Percentiles rank a stretch among this genome's conserved stretches.
Evolutionary conservation across 108 stramenopile species (phyloP).

Genomic region (Nitzschia sp.): DNA sequence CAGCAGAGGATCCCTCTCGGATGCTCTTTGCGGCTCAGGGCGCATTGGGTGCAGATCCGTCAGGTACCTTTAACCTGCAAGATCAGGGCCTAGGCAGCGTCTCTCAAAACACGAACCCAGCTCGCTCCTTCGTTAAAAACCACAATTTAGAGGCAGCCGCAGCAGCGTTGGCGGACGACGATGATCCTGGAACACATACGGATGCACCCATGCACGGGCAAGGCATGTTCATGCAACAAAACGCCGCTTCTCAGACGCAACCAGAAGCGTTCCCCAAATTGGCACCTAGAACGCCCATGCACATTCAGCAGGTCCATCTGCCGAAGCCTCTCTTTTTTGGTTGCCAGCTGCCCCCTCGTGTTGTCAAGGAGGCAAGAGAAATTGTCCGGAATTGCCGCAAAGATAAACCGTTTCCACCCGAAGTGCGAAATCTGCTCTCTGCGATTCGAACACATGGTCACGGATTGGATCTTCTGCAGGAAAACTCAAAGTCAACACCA

Average conservation of each 20-base stretch:
- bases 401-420: conserved; percentile 38
- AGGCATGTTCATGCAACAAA: neutral
- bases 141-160: conserved; percentile 54
- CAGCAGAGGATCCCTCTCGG: conserved; percentile 3
- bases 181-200: neutral
- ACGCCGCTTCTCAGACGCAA: neutral
- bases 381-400: conserved; percentile 30
- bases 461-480: conserved; percentile 39
- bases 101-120: neutral
- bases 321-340: conserved; percentile 89
- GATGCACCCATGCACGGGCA: neutral
- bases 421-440: conserved; percentile 66
- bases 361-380: conserved; percentile 57
- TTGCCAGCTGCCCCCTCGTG: conserved; percentile 61
- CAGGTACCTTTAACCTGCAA: conserved; percentile 33
- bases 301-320: conserved; percentile 64
- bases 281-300: conserved; percentile 41
- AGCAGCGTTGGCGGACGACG: conserved; percentile 32
- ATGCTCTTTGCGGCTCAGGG: conserved; percentile 18
- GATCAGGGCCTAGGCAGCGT: neutral
- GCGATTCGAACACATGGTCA: conserved; percentile 76
- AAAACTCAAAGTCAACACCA: conserved; percentile 19
- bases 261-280: neutral
- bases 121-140: neutral
- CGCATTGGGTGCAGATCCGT: conserved; percentile 9